Conservation (phyloP, 345 rosid genomes). For the Carallia pectinifolia region DNA sequence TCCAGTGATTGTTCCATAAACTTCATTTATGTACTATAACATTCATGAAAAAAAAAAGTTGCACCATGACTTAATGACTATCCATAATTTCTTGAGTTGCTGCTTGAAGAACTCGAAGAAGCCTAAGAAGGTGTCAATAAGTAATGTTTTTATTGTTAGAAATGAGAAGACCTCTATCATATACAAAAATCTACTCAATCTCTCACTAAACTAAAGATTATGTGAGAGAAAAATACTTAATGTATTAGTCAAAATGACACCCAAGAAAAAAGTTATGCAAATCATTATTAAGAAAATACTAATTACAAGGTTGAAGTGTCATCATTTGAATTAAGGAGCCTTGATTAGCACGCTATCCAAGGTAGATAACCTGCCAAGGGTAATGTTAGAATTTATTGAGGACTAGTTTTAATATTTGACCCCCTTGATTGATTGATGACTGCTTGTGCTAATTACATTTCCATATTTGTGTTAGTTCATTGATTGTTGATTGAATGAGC, state of each 20-base stretch:
- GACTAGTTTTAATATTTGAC: no score
- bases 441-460: no score
- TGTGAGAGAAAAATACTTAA: background rate
- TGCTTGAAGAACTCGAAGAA: constrained; percentile 69
- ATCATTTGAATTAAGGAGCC: no score
- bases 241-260: no score
- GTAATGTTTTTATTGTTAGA: constrained; percentile 55
- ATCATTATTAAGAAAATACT: background rate
- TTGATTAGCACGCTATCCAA: no score
- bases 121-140: constrained; percentile 50
- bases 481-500: no score
- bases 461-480: no score
- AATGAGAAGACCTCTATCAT: constrained; percentile 64
- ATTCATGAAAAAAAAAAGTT: no score
- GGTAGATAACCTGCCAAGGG: no score
- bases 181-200: constrained; percentile 48
- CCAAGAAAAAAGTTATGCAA: background rate
- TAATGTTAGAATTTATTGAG: no score
- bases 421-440: no score
- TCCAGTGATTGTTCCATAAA: constrained; percentile 16
- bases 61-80: background rate
- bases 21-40: background rate
- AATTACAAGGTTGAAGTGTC: no score
- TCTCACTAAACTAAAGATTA: constrained; percentile 30
- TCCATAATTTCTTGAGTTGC: constrained; percentile 36